phyloP scores from a whole-genome alignment of 139 green algal genomes.

The Tetraselmis chui region DNA sequence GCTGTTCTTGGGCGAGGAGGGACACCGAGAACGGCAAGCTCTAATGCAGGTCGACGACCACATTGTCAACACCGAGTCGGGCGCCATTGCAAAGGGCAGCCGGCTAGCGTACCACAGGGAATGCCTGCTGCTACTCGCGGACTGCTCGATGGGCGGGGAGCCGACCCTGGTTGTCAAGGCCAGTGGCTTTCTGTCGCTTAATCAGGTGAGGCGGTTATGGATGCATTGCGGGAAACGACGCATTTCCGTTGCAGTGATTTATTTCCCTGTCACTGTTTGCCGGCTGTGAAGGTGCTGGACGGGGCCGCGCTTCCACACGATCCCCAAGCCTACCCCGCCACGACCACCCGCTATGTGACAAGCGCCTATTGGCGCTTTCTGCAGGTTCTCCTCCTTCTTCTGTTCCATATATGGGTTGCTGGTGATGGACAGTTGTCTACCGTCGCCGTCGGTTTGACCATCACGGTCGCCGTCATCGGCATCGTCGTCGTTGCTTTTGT shows the following conservation, averaged over 20 bases:
- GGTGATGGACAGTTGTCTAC: no score
- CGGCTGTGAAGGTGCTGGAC: no score
- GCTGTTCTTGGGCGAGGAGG: not conserved
- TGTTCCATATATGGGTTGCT: no score
- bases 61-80: not conserved
- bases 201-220: not conserved
- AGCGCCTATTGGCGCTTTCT: slow-evolving; percentile 20
- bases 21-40: not conserved
- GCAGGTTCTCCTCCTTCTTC: no score
- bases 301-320: slow-evolving; percentile 20
- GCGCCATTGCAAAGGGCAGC: not conserved
- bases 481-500: no score
- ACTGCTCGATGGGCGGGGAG: slow-evolving; percentile 27
- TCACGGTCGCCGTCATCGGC: no score
- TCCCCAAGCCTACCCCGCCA: not conserved
- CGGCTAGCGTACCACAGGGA: slow-evolving; percentile 22
- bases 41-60: slow-evolving; percentile 1
- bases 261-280: no score
- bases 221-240: no score
- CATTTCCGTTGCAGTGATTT: no score
- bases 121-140: slow-evolving; percentile 21
- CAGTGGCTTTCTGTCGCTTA: slow-evolving; percentile 9
- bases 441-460: no score
- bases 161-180: slow-evolving; percentile 19
- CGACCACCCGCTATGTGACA: slow-evolving; percentile 16